These are phyloP conservation scores for Lepraria neglecta DNA, from an alignment of 495 filamentous ascomycete species.

Conservation along the genomic window DNA sequence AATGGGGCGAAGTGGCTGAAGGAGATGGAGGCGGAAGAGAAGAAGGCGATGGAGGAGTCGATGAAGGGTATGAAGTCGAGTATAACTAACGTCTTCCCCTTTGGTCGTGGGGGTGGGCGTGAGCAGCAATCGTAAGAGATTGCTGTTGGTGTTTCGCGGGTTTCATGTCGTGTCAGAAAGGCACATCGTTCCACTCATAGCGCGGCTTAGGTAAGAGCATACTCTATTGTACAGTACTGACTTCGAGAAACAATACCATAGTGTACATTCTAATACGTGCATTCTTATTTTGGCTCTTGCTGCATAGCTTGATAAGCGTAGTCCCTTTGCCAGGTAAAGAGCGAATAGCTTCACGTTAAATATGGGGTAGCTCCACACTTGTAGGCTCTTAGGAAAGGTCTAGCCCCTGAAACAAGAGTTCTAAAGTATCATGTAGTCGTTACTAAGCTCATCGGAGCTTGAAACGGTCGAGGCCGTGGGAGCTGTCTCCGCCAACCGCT, in stretches of 20 bases:
- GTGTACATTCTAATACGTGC: background rate
- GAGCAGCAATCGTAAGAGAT: conserved; percentile 27
- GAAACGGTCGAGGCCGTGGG: no score
- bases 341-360: background rate
- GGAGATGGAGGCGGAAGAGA: conserved; percentile 78
- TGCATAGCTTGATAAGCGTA: background rate
- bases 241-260: background rate
- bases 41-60: conserved; percentile 79
- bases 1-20: conserved; percentile 92
- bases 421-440: no score
- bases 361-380: no score
- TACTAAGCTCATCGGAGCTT: no score
- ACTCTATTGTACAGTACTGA: background rate
- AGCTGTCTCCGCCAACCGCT: conserved; percentile 3
- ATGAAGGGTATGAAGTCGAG: conserved; percentile 79
- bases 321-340: background rate
- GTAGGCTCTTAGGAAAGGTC: no score
- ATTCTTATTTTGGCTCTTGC: background rate
- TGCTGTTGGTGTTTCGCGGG: background rate
- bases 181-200: conserved; percentile 23
- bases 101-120: conserved; percentile 37
- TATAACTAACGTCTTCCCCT: conserved; percentile 45
- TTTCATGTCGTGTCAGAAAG: conserved; percentile 9
- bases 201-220: conserved; percentile 7
- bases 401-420: no score